A percentile compares a stretch with the other conserved stretches of the same genome.
These are phyloP conservation scores for Pluteus cervinus DNA, from an alignment of 768 basidiomycete genomes.

Conservation along the genomic window DNA sequence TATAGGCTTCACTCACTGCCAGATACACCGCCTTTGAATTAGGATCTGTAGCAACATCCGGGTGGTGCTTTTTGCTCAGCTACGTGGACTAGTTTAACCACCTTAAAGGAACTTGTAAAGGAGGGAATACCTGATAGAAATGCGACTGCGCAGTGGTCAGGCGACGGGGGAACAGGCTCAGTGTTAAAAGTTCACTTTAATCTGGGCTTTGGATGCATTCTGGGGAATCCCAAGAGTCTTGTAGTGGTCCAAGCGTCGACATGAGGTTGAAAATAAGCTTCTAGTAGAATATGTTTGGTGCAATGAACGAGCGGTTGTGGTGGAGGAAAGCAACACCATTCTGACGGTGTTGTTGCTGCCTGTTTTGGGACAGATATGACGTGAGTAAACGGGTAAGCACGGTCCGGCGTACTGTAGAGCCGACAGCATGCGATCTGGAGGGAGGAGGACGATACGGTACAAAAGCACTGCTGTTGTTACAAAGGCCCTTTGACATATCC, in stretches of 20 bases:
- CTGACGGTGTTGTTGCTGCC: too few relatives aligned
- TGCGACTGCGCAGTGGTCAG: conserved; percentile 23
- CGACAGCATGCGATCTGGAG: too few relatives aligned
- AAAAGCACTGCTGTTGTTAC: too few relatives aligned
- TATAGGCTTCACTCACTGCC: conserved; percentile 38
- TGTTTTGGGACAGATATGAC: too few relatives aligned
- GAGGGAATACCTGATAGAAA: conserved; percentile 30
- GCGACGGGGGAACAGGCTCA: background rate
- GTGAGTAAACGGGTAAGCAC: too few relatives aligned
- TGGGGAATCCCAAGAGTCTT: conserved; percentile 32
- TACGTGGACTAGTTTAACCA: conserved; percentile 9
- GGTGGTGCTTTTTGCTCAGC: conserved; percentile 44
- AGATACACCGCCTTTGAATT: conserved; percentile 31
- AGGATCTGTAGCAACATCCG: conserved; percentile 40
- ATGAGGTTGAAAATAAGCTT: conserved; percentile 18
- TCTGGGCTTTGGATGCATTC: conserved; percentile 34
- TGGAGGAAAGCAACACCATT: too few relatives aligned
- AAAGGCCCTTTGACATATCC: too few relatives aligned
- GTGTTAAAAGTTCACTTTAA: conserved; percentile 26
- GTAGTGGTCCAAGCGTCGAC: conserved; percentile 25
- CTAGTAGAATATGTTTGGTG: too few relatives aligned
- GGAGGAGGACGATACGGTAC: too few relatives aligned
- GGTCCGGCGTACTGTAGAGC: too few relatives aligned
- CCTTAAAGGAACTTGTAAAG: background rate
- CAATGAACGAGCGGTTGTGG: too few relatives aligned